These are phyloP conservation scores for Sicyos edulis DNA, from an alignment of 306 rosid genomes.

Conservation along the genomic window DNA sequence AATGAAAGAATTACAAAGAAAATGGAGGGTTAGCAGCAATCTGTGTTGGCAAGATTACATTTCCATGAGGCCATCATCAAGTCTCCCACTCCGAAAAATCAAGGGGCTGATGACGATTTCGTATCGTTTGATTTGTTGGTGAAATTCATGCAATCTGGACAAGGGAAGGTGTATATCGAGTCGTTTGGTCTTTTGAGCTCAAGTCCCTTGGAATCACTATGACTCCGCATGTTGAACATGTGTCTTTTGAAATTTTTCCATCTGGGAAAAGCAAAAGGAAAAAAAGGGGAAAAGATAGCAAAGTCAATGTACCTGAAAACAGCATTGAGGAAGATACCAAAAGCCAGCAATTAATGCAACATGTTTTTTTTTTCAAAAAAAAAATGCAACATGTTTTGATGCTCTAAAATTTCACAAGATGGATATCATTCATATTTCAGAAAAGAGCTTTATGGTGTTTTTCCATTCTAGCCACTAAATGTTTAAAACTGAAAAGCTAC, in stretches of 20 bases:
- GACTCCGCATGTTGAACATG: conserved; percentile 66
- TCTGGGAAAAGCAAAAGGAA: conserved; percentile 39
- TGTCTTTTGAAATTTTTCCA: conserved; percentile 92
- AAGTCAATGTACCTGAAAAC: conserved; percentile 6
- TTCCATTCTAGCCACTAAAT: not conserved
- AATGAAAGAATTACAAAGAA: conserved; percentile 59
- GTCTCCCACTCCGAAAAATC: conserved; percentile 33
- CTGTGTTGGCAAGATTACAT: conserved; percentile 39
- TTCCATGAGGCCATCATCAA: conserved; percentile 19
- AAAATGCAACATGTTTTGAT: conserved; percentile 4
- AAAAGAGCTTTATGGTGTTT: not conserved
- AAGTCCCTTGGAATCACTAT: conserved; percentile 87
- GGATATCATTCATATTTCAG: not conserved
- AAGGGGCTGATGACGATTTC: conserved; percentile 41
- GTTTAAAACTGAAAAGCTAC: not conserved
- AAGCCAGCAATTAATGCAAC: not conserved
- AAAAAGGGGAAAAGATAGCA: conserved; percentile 13
- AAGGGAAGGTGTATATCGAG: conserved; percentile 86
- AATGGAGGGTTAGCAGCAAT: conserved; percentile 43
- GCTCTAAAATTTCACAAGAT: not conserved
- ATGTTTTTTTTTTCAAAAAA: not conserved
- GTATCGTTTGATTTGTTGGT: conserved; percentile 53
- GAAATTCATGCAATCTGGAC: conserved; percentile 98
- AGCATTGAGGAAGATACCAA: not conserved
- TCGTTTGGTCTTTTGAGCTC: conserved; percentile 86